Conservation (phyloP, 2,329 filamentous ascomycete species). For the Aspergillus sp. region DNA sequence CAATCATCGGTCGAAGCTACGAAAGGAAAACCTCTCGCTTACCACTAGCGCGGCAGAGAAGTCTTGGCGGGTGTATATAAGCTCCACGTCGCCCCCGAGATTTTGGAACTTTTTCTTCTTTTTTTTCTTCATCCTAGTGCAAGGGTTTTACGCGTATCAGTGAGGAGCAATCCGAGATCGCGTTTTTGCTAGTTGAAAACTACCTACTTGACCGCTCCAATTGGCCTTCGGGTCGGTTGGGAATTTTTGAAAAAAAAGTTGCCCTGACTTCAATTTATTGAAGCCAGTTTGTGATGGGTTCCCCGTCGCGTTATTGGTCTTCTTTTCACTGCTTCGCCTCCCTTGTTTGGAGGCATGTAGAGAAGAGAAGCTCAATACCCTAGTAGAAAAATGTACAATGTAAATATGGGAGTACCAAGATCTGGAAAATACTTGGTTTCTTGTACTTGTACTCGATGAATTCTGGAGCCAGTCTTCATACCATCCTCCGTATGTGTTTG, state of each 20-base stretch:
- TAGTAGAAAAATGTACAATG: too few relatives aligned
- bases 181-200: constrained; percentile 92
- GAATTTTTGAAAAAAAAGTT: constrained; percentile 72
- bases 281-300: constrained; percentile 12
- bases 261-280: constrained; percentile 25
- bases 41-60: constrained; percentile 22
- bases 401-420: too few relatives aligned
- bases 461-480: too few relatives aligned
- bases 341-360: constrained; percentile 36
- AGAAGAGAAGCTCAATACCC: constrained; percentile 29
- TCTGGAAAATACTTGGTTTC: too few relatives aligned
- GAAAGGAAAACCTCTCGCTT: constrained; percentile 23
- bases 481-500: too few relatives aligned
- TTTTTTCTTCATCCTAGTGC: constrained; percentile 44
- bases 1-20: neutral
- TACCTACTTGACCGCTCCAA: constrained; percentile 74
- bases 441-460: too few relatives aligned
- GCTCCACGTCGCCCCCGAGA: neutral
- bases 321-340: constrained; percentile 41
- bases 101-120: constrained; percentile 32
- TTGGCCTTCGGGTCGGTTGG: constrained; percentile 68
- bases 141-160: constrained; percentile 78
- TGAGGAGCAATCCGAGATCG: constrained; percentile 85
- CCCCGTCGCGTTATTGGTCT: constrained; percentile 22
- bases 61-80: constrained; percentile 27